phyloP scores from a whole-genome alignment of 176 grass and related monocot genomes.

The Eremochloa ophiuroides region DNA sequence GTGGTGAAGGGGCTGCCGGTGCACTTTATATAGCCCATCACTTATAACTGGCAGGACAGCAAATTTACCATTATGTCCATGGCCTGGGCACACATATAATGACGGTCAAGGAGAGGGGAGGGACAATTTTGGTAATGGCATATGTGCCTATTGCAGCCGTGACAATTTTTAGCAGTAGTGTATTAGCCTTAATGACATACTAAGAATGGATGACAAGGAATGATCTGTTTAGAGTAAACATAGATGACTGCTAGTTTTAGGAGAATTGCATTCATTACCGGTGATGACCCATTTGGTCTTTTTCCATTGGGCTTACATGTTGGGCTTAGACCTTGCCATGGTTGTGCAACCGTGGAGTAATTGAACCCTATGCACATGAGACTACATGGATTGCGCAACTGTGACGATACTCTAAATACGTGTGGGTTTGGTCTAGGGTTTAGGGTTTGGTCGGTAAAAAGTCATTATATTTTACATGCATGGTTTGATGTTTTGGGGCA shows the following conservation, averaged over 20 bases:
- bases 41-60: not conserved
- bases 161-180: not conserved
- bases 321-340: not conserved
- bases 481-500: not conserved
- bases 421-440: not conserved
- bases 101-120: not conserved
- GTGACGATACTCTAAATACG: not conserved
- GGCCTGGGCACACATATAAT: accelerated
- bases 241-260: not conserved
- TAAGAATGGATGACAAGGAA: not conserved
- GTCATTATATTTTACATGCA: not conserved
- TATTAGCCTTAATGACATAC: not conserved
- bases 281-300: no score
- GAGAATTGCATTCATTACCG: not conserved
- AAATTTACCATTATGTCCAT: not conserved
- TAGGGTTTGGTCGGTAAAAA: not conserved
- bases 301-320: not conserved
- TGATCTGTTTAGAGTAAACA: not conserved
- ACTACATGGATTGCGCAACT: not conserved
- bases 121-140: not conserved
- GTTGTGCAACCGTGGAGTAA: not conserved
- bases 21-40: not conserved
- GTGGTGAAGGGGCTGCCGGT: no score
- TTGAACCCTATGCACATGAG: not conserved
- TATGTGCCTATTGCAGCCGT: no score